Conservation (phyloP, 2,329 filamentous ascomycete genomes). For the Gnomoniopsis smithogilvyi region DNA sequence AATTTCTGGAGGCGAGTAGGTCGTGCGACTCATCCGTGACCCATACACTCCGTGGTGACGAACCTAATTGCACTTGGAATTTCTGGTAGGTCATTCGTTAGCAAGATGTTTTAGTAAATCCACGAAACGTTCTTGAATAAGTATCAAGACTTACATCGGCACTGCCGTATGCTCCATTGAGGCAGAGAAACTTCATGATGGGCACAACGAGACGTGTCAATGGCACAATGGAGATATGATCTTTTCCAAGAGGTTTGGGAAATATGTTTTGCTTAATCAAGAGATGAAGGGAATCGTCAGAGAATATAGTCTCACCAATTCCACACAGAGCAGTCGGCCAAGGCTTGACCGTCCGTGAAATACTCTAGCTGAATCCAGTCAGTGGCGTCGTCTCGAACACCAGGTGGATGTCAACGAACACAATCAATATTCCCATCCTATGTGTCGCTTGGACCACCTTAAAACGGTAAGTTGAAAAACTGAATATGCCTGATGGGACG, state of each 20-base stretch:
- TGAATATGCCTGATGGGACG: too few species aligned
- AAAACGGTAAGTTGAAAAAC: too few species aligned
- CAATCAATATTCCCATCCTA: too few species aligned
- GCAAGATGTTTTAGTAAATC: neutral
- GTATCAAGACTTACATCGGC: slow-evolving; percentile 39
- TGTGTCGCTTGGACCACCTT: too few species aligned
- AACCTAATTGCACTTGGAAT: slow-evolving; percentile 53
- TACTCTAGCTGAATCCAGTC: too few species aligned
- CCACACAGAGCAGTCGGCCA: too few species aligned
- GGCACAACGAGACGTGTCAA: neutral
- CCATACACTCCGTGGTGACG: neutral
- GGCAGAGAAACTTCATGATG: slow-evolving; percentile 41
- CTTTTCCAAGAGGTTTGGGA: neutral
- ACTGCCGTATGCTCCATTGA: slow-evolving; percentile 51
- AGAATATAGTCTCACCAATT: too few species aligned
- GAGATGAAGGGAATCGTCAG: too few species aligned
- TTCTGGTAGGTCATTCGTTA: slow-evolving; percentile 36
- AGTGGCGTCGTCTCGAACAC: too few species aligned
- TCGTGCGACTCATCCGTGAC: neutral
- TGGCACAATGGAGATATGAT: slow-evolving; percentile 52
- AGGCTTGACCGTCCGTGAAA: too few species aligned
- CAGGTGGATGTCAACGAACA: too few species aligned
- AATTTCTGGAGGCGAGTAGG: neutral
- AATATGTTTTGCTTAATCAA: too few species aligned
- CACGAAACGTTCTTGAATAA: slow-evolving; percentile 15